Conservation (phyloP, 805 yeast genomes). For the Candida coquimbonensis region DNA sequence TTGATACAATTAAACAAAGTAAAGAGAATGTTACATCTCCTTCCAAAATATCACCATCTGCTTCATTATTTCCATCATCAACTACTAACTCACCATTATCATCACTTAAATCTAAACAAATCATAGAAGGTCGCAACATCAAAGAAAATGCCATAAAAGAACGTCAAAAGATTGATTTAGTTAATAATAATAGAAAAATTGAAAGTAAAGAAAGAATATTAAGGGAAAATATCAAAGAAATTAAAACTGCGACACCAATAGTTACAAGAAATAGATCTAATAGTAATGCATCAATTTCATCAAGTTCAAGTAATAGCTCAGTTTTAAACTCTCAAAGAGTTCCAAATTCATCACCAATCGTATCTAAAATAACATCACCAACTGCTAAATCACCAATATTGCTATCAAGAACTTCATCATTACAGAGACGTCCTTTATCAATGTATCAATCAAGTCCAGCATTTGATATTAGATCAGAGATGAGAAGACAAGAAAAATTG, state of each 20-base stretch:
- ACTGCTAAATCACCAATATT: constrained; percentile 5
- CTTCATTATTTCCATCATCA: not conserved
- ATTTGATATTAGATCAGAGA: constrained; percentile 22
- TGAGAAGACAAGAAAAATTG: constrained; percentile 19
- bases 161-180: not conserved
- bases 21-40: constrained; percentile 1
- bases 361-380: constrained; percentile 15
- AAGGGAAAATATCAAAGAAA: constrained; percentile 13
- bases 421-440: constrained; percentile 5
- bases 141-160: not conserved
- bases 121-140: constrained; percentile 1
- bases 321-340: constrained; percentile 1
- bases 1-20: not conserved
- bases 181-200: constrained; percentile 8
- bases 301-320: constrained; percentile 1
- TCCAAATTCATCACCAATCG: constrained; percentile 7
- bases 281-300: constrained; percentile 10
- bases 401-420: constrained; percentile 1
- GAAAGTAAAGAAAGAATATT: constrained; percentile 16
- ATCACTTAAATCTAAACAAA: not conserved
- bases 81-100: too few relatives aligned
- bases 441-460: constrained; percentile 16
- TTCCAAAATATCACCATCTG: not conserved
- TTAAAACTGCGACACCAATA: not conserved
- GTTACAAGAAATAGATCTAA: constrained; percentile 11